phyloP scores from a whole-genome alignment of 805 yeast genomes.

The Jamesozyma piceae region DNA sequence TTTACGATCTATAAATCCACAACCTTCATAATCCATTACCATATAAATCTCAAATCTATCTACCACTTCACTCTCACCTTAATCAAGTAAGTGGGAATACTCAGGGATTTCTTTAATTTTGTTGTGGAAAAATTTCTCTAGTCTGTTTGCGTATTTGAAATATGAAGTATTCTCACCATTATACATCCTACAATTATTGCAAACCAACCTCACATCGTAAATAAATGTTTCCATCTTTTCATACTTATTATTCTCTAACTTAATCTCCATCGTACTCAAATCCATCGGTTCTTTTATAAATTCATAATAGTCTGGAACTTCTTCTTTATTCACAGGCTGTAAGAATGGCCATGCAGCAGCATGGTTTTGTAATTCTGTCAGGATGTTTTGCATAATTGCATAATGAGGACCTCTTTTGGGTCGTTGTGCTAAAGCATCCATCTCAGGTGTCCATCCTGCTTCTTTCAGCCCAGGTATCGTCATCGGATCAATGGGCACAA shows the following conservation, averaged over 20 bases:
- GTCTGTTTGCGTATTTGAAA: conserved; percentile 85
- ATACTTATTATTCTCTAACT: conserved; percentile 85
- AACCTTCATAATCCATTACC: too few species aligned
- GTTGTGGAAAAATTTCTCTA: conserved; percentile 77
- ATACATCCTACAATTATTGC: conserved; percentile 85
- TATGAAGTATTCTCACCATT: conserved; percentile 93
- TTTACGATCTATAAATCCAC: too few species aligned
- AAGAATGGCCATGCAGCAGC: conserved; percentile 98
- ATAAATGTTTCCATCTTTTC: conserved; percentile 84
- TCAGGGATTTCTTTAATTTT: conserved; percentile 89
- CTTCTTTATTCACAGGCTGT: conserved; percentile 84
- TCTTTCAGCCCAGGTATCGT: conserved; percentile 83
- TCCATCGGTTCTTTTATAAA: conserved; percentile 98
- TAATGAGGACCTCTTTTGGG: conserved; percentile 93
- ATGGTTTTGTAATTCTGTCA: conserved; percentile 84
- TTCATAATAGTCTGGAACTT: conserved; percentile 92
- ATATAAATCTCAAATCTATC: too few species aligned
- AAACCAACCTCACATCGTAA: conserved; percentile 77
- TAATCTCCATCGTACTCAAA: conserved; percentile 86
- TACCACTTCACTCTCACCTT: conserved; percentile 9
- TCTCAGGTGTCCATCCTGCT: conserved; percentile 97
- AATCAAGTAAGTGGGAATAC: conserved; percentile 71
- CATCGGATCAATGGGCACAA: conserved; percentile 63
- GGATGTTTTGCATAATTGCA: conserved; percentile 81
- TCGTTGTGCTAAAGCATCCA: conserved; percentile 92